These are phyloP conservation scores for Pythium insidiosum DNA, from an alignment of 352 stramenopile genomes.

Conservation along the genomic window DNA sequence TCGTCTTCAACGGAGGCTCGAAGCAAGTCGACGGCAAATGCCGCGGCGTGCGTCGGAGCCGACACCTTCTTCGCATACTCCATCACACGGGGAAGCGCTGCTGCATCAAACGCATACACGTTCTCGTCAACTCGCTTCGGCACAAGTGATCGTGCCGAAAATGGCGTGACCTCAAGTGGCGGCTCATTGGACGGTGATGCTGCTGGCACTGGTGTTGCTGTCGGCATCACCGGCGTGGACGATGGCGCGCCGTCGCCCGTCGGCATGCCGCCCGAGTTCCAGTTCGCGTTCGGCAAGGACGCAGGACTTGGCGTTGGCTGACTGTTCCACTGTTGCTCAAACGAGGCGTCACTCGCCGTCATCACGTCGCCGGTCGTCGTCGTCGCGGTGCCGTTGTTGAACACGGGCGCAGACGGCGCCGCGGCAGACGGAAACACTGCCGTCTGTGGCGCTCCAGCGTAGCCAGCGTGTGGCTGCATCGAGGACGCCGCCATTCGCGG, in stretches of 20 bases:
- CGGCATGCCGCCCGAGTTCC: too few relatives aligned
- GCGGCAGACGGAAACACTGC: background rate
- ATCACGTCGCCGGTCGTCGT: background rate
- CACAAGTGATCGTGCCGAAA: conserved; percentile 46
- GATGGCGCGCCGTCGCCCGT: background rate
- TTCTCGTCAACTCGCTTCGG: conserved; percentile 58
- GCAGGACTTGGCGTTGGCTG: background rate
- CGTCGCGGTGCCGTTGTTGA: background rate
- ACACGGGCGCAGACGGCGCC: background rate
- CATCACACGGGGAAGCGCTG: conserved; percentile 33
- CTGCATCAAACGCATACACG: conserved; percentile 40
- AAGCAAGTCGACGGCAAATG: conserved; percentile 62
- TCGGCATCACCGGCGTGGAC: background rate
- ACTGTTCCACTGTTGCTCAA: background rate
- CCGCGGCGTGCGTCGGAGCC: conserved; percentile 47
- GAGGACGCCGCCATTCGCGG: conserved; percentile 21
- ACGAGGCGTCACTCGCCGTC: background rate
- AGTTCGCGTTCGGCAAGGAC: background rate
- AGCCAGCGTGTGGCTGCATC: too few relatives aligned
- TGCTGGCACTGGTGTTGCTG: background rate
- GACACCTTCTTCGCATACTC: conserved; percentile 55
- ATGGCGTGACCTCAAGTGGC: conserved; percentile 41
- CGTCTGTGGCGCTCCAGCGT: too few relatives aligned
- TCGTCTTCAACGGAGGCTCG: conserved; percentile 37
- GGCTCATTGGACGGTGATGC: conserved; percentile 22